Evolutionary conservation across 1,139 yeast genomes (phyloP).

Genomic region (Magnusiomyces suaveolens): DNA sequence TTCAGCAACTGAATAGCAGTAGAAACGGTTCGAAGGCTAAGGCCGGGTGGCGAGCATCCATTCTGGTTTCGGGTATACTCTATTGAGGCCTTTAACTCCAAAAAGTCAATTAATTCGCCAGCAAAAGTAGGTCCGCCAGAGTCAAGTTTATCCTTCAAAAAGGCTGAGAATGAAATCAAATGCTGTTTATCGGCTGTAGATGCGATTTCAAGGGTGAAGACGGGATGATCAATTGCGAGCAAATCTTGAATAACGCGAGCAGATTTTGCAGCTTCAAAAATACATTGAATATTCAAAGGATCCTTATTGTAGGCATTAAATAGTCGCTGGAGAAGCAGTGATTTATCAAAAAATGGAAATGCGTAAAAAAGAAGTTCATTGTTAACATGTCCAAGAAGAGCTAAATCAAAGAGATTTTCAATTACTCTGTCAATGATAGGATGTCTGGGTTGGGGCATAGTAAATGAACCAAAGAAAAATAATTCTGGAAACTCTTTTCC

Average conservation of each 20-base stretch:
- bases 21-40: constrained; percentile 30
- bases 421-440: constrained; percentile 29
- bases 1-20: constrained; percentile 28
- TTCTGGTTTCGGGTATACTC: constrained; percentile 30
- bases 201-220: constrained; percentile 30
- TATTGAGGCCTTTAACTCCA: constrained; percentile 29
- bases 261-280: constrained; percentile 23
- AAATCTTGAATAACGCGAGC: constrained; percentile 23
- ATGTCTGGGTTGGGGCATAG: constrained; percentile 32
- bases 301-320: constrained; percentile 16
- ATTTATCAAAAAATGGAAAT: constrained; percentile 20
- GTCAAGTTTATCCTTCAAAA: constrained; percentile 22
- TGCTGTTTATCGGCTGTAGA: constrained; percentile 28
- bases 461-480: constrained; percentile 30
- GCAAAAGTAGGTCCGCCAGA: constrained; percentile 24
- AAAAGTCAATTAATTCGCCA: constrained; percentile 29
- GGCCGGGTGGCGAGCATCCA: constrained; percentile 23
- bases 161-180: constrained; percentile 25
- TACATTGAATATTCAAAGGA: constrained; percentile 19
- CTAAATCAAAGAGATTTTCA: constrained; percentile 29
- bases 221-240: constrained; percentile 23
- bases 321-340: constrained; percentile 20
- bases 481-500: constrained; percentile 32
- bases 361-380: constrained; percentile 22
- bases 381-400: constrained; percentile 26